Base-by-base conservation (phyloP, 225 moss, liverwort and hornwort genomes). In the Physcomitrellopsis africana region DNA sequence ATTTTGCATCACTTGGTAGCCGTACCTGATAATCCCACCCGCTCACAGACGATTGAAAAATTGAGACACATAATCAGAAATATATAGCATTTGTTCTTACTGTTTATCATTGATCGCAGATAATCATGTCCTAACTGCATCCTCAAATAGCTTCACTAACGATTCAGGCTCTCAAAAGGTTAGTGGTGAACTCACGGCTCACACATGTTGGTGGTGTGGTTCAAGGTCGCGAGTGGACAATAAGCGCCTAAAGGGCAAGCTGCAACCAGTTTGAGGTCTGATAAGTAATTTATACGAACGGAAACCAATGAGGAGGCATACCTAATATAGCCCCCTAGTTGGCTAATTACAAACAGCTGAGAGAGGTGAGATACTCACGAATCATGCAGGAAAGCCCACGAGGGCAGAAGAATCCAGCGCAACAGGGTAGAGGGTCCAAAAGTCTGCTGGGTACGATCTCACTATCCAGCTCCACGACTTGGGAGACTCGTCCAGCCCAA, bases 381-480 rank as follows among this genome's bases (percentile, higher is more conserved):
- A 95, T 87, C 99, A 95, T 95, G 65, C 99, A 95, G 68, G 99
- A 90, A 59, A 99, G 88, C 32, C 95, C 99, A 8, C 83, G 86
- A 79, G 99, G 99, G 67, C 99, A 95, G 66, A 99, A 99, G 62
- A 95, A 99, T 1, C 99, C 99, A 51, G 83, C 52, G 42, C 95
- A 99, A 65, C 99, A 99, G 37, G 81, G 87, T 67, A 82, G 77
- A 42, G 92, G 80, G 74, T 85, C 78, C 17, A 72, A 42, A 56
- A 69, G 59, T 27, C 97, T 68, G 9, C 67, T 76, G 7, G 83
- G 65, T 29, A 89, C 76, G 51, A 77, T 46, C 57, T 89, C 76
- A 77, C 74, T 86, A 11, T 81, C 73, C 69, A 81, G 42, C 61
- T 41, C 70, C 15, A 83, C 77, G 49, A 60, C 51, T 20, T 77